These are phyloP conservation scores for Cnidoscolus chayamansa DNA, from an alignment of 441 rosid genomes.

Conservation along the genomic window DNA sequence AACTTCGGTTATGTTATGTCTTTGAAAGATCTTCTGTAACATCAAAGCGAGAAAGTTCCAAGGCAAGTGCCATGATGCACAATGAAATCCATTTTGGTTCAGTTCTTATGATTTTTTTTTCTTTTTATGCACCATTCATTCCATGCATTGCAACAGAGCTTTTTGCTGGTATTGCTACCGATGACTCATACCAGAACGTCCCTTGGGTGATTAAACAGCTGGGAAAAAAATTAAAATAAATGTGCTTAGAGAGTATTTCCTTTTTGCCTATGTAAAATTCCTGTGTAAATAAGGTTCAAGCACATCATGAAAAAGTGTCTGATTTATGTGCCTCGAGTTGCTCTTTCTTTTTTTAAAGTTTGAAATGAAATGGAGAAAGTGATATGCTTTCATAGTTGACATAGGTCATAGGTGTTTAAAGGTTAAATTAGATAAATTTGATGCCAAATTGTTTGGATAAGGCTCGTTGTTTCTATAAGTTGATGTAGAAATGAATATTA, in stretches of 20 bases:
- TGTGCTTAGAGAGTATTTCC: background rate
- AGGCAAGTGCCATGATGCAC: conserved; percentile 36
- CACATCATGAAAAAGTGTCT: background rate
- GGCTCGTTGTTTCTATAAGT: background rate
- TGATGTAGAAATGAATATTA: background rate
- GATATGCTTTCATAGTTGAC: background rate
- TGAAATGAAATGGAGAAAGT: background rate
- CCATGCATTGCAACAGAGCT: background rate
- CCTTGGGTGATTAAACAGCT: background rate
- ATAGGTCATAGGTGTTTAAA: background rate
- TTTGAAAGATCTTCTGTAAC: conserved; percentile 53
- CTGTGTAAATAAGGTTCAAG: background rate
- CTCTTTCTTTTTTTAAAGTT: background rate
- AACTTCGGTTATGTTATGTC: conserved; percentile 75
- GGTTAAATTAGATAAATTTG: background rate
- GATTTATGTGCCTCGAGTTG: background rate
- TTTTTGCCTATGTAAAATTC: background rate
- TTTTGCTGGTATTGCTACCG: background rate
- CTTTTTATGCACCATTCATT: background rate
- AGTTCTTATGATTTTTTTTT: background rate
- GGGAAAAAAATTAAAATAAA: background rate
- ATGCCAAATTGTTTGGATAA: background rate
- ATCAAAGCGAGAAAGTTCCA: conserved; percentile 58
- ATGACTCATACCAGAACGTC: background rate
- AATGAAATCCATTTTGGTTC: conserved; percentile 8